Evolutionary conservation across 1,139 yeast genomes (phyloP).

Genomic region (Debaryomyces subglobosus): DNA sequence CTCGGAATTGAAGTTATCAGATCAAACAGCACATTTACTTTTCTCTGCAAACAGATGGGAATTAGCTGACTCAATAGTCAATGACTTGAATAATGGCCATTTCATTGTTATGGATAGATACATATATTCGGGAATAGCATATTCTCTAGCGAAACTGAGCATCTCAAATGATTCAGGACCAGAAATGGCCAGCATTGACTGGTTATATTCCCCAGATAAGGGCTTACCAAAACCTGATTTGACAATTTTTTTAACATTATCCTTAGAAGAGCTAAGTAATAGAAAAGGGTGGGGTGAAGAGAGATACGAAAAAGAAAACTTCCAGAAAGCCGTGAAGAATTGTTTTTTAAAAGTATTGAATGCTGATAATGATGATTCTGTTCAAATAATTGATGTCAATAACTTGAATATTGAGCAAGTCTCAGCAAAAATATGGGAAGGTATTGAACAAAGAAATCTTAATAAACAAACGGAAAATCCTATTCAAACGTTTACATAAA

Average conservation of each 20-base stretch:
- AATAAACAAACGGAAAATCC: conserved; percentile 19
- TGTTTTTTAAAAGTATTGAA: conserved; percentile 56
- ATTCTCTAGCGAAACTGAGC: conserved; percentile 74
- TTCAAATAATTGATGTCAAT: conserved; percentile 62
- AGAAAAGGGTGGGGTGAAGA: conserved; percentile 92
- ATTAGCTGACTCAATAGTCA: conserved; percentile 50
- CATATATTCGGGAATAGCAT: conserved; percentile 91
- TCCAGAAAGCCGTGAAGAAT: conserved; percentile 69
- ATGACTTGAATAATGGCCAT: conserved; percentile 52
- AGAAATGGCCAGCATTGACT: conserved; percentile 53
- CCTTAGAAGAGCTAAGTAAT: conserved; percentile 45
- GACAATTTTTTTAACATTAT: conserved; percentile 74
- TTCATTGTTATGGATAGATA: conserved; percentile 81
- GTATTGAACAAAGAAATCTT: conserved; percentile 17
- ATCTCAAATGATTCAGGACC: conserved; percentile 28
- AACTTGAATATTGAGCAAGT: conserved; percentile 61
- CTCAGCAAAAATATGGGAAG: conserved; percentile 30
- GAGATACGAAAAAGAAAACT: conserved; percentile 74
- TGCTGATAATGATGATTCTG: conserved; percentile 32
- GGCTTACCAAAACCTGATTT: conserved; percentile 90
- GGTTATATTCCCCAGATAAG: conserved; percentile 81
- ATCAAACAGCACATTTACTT: conserved; percentile 81
- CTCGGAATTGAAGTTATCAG: conserved; percentile 52
- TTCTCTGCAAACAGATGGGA: conserved; percentile 98
- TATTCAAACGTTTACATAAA: conserved; percentile 12